A percentile compares a stretch with the other conserved stretches of the same genome.
phyloP scores from a whole-genome alignment of 1,139 yeast genomes.

The Suhomyces atakaporum region DNA sequence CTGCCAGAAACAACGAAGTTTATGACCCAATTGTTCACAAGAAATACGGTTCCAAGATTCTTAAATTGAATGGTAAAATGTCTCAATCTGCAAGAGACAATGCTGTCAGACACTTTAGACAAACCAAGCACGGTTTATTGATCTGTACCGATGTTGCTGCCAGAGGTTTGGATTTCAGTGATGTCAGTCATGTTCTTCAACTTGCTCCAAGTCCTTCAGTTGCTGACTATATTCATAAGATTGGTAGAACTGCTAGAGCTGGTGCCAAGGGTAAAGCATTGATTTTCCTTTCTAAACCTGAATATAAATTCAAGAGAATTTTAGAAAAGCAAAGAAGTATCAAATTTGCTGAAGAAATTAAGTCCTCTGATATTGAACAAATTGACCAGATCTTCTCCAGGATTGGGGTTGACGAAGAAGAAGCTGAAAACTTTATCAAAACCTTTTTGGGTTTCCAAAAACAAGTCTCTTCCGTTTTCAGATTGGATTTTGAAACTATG shows the following conservation, averaged over 20 bases:
- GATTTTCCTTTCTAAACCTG: constrained; percentile 50
- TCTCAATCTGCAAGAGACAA: constrained; percentile 65
- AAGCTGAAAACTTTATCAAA: constrained; percentile 15
- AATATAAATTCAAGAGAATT: constrained; percentile 47
- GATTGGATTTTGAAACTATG: constrained; percentile 21
- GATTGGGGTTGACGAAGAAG: constrained; percentile 16
- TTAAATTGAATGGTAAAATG: constrained; percentile 69
- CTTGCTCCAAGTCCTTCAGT: constrained; percentile 82
- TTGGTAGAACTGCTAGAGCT: constrained; percentile 97
- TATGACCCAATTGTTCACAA: constrained; percentile 15
- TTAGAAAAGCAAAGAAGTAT: constrained; percentile 52
- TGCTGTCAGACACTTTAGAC: constrained; percentile 57
- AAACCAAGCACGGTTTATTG: constrained; percentile 63
- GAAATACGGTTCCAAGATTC: constrained; percentile 19
- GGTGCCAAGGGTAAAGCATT: constrained; percentile 75
- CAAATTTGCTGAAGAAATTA: constrained; percentile 43
- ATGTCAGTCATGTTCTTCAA: constrained; percentile 97
- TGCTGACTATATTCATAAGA: constrained; percentile 89
- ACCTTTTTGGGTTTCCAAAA: constrained; percentile 18
- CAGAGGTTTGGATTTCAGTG: constrained; percentile 95
- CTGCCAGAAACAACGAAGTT: constrained; percentile 16
- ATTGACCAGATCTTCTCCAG: constrained; percentile 14
- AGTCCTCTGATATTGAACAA: constrained; percentile 15
- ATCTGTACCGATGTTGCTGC: constrained; percentile 98
- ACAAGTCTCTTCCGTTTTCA: constrained; percentile 30